A percentile compares a stretch with the other conserved stretches of the same genome.
Evolutionary conservation across 1,284 basidiomycete species (phyloP).

Genomic region (Rhodotorula sp.): DNA sequence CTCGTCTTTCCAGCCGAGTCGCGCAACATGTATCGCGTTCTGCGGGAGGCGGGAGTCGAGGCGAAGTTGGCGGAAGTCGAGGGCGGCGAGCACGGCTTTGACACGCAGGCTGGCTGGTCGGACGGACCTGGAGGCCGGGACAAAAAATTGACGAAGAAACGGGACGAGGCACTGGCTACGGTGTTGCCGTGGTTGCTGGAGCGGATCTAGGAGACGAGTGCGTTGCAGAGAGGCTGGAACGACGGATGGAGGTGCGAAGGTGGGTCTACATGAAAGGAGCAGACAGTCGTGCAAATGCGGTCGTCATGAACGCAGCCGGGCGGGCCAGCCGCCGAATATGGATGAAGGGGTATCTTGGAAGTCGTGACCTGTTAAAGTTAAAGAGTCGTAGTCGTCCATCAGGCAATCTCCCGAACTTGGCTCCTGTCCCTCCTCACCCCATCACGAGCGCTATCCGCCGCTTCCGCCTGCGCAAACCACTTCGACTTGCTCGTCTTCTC

Average conservation of each 20-base stretch:
- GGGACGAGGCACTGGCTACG: background rate
- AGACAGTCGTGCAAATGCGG: too few species aligned
- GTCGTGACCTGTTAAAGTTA: background rate
- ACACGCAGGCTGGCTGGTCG: background rate
- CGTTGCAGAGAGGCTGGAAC: background rate
- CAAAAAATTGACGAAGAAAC: slow-evolving; percentile 1
- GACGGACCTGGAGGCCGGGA: background rate
- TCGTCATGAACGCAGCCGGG: background rate
- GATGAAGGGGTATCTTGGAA: background rate
- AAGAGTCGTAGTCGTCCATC: background rate
- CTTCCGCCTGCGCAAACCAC: background rate
- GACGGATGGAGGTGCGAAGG: background rate
- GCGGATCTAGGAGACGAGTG: slow-evolving; percentile 4
- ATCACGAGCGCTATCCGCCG: background rate
- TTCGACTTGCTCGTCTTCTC: background rate
- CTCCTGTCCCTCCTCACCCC: background rate
- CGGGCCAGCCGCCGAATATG: background rate
- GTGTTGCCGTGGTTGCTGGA: slow-evolving; percentile 14
- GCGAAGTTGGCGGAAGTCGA: slow-evolving; percentile 8
- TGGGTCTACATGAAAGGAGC: too few species aligned
- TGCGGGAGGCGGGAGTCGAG: background rate
- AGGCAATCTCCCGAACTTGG: background rate
- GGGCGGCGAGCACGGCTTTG: slow-evolving; percentile 17
- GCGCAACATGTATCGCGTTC: background rate
- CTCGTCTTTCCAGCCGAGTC: slow-evolving; percentile 3